Evolutionary conservation across 108 stramenopile species (phyloP), one percentile per base, ranked within the genome.

Genomic region (Skeletonema marinoi): DNA sequence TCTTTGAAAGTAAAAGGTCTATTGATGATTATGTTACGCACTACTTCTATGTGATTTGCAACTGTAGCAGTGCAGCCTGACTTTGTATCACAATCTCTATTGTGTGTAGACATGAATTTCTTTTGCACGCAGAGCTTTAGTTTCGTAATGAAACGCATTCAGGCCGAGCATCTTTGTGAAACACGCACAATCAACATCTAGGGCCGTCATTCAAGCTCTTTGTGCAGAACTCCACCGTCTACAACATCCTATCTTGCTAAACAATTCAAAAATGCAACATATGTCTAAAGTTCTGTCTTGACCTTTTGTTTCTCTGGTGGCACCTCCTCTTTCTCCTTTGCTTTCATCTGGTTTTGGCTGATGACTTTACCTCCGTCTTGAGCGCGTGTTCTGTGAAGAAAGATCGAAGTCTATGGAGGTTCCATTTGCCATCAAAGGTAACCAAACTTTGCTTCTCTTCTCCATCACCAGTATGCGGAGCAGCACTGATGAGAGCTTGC

Each of bases 381-480:
- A 86, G 51, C 7, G 88, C 88, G 69, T 88, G 82, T 41, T 85
- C 62, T 10, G 65, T 38, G 65, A 90, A 86, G 77, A 90, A 90
- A 39, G 61, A 65, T 33, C 85, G 70, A 38, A 90, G 74, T 63
- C 87, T 82, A 29, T 86, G 78, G 7, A 80, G 39, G 13, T 68
- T 77, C 50, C 70, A 83, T 65, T 80, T 88, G 31, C 84, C 86
- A 64, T 85, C 84, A 33, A 73, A 80, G 0, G 66, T 50, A 73
- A 80, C 61, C 19, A 32, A 63, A 36, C 41, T 19, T 44, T 39
- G 56, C 11, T 42, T 6, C 60, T 65, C 35, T 39, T 51, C 50
- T 25, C 17, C 38, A 56, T 66, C 11, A 41, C 42, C 48, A 13
- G 21, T 19, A 14, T 3, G 29, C 0, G 78, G 82, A 44, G 60